Evolutionary conservation across 2,329 filamentous ascomycete genomes (phyloP), one percentile per base, ranked within the genome.

Genomic region (Aspergillus thermomutatus): DNA sequence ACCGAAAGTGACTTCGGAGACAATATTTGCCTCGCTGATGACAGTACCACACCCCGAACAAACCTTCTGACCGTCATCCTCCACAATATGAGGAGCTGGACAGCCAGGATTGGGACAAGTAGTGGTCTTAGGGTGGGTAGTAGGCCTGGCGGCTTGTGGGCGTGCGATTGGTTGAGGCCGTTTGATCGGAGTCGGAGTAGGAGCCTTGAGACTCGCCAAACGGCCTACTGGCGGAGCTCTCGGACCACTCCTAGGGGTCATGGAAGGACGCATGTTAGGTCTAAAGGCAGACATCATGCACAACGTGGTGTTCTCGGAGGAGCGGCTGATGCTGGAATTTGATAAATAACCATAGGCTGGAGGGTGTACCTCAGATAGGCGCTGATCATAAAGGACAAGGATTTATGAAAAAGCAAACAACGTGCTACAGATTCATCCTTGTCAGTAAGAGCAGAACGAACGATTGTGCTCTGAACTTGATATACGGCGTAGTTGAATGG

Each of bases 1-100:
- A 62, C 92, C 92, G 69, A 97, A 99, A 23, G 88, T 88, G 60
- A 97, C 85, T 73, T 99, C 94, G 50, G 91, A 85, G 57, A 97
- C 92, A 60, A 97, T 96, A 69, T 95, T 92, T 70, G 86, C 87
- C 69, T 95, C 89, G 65, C 90, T 88, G 55, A 93, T 85, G 63
- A 96, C 86, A 58, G 86, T 87, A 82, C 92, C 93, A 74, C 94
- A 97, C 49, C 85, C 88, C 59, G 87, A 85, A 76, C 94, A 97
- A 64, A 90, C 80, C 61, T 79, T 77, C 58, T 78, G 71, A 17
- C 76, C 75, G 55, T 79, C 77, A 65, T 79, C 75, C 55, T 77
- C 74, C 43, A 78, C 72, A 37, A 79, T 77, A 57, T 79, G 71
- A 48, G 76, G 76, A 41, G 73, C 74, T 14, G 75, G 72, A 67